Conservation (phyloP, 441 rosid genomes). For the Biscutella auriculata region DNA sequence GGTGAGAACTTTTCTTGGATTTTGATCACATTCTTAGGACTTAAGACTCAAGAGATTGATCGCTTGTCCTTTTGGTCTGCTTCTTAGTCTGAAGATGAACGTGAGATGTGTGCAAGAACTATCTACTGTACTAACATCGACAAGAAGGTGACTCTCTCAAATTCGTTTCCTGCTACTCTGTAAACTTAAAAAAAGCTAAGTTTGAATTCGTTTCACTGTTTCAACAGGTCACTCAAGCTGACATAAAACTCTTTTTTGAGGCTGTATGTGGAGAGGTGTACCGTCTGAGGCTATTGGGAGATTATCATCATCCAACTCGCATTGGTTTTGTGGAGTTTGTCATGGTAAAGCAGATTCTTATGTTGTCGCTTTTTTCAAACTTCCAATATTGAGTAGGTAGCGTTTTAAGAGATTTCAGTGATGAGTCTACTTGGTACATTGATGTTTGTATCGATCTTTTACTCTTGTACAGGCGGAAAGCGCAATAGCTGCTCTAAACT, state of each 20-base stretch:
- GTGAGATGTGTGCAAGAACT: constrained; percentile 77
- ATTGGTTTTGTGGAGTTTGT: constrained; percentile 86
- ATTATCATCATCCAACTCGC: constrained; percentile 76
- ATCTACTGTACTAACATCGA: constrained; percentile 78
- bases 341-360: constrained; percentile 49
- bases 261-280: constrained; percentile 79
- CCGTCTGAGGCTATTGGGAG: constrained; percentile 83
- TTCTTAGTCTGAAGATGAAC: constrained; percentile 66
- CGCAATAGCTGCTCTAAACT: constrained; percentile 78
- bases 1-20: constrained; percentile 29
- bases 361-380: constrained; percentile 15
- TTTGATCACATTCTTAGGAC: neutral
- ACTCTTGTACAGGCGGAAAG: constrained; percentile 59
- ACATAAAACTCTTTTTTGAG: constrained; percentile 70
- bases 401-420: too few relatives aligned
- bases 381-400: constrained; percentile 16
- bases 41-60: constrained; percentile 2
- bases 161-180: neutral
- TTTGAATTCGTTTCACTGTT: neutral
- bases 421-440: too few relatives aligned
- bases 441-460: neutral
- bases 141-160: constrained; percentile 43
- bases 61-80: neutral
- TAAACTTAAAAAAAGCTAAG: neutral
- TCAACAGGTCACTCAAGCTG: constrained; percentile 64